Evolutionary conservation across 257 asterid species (phyloP).

Genomic region (Jacaranda copaia): DNA sequence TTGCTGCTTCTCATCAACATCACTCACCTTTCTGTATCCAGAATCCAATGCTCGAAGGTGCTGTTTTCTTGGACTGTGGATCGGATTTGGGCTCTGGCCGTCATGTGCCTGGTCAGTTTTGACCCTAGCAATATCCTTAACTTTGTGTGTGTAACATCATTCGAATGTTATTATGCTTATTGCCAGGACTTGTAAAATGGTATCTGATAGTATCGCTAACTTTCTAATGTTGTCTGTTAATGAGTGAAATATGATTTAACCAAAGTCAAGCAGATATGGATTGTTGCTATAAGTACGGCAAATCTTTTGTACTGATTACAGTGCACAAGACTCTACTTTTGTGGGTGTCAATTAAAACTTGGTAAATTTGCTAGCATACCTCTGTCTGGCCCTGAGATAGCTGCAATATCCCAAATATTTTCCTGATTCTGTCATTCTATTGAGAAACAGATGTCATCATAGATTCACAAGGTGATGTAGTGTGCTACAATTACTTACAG

Average conservation of each 20-base stretch:
- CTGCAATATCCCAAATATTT: no score
- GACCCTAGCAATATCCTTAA: constrained; percentile 27
- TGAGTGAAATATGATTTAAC: constrained; percentile 14
- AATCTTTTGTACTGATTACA: background rate
- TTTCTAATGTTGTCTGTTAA: background rate
- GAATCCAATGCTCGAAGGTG: constrained; percentile 81
- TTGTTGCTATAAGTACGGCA: background rate
- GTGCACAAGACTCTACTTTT: background rate
- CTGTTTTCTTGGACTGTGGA: constrained; percentile 87
- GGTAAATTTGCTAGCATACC: no score
- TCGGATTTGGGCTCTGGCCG: constrained; percentile 92
- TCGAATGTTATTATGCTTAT: constrained; percentile 1
- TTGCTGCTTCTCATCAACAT: constrained; percentile 14
- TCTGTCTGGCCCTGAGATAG: no score
- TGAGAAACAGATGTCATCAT: no score
- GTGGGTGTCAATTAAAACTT: no score
- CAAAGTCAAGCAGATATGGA: background rate
- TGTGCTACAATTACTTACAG: no score
- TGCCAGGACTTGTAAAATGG: background rate
- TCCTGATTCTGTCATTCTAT: no score
- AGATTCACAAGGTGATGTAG: no score
- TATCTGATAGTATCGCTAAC: background rate
- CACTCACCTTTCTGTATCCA: constrained; percentile 41
- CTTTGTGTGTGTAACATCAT: background rate
- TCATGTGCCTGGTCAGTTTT: constrained; percentile 88